phyloP scores from a whole-genome alignment of 1,284 basidiomycete genomes.

The Flammula alnicola region DNA sequence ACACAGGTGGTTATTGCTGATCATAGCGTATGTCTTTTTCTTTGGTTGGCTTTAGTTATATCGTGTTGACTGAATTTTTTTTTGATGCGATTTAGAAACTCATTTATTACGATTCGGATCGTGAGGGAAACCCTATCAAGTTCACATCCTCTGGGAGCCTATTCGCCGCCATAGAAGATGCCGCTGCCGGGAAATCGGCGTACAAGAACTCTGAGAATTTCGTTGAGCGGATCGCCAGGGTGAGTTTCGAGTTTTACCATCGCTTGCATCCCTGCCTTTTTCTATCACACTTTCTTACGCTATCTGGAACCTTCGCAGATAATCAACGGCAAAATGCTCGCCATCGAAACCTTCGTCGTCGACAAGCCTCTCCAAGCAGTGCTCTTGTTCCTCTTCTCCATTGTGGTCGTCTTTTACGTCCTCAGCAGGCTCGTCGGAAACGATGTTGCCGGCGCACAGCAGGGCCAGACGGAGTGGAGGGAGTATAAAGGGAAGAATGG shows the following conservation, averaged over 20 bases:
- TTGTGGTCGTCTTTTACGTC: conserved; percentile 35
- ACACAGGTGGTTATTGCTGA: conserved; percentile 77
- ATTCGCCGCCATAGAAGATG: conserved; percentile 74
- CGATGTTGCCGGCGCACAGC: conserved; percentile 14
- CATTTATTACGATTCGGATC: conserved; percentile 69
- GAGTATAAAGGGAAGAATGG: conserved; percentile 27
- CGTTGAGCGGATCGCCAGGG: conserved; percentile 69
- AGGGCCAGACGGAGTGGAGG: conserved; percentile 12
- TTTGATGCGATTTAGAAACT: conserved; percentile 55
- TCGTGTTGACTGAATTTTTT: not conserved
- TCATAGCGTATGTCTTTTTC: conserved; percentile 63
- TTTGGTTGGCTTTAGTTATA: not conserved
- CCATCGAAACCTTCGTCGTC: conserved; percentile 48
- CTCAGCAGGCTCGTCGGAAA: conserved; percentile 32
- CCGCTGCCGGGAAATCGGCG: conserved; percentile 56
- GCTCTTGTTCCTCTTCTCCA: conserved; percentile 30
- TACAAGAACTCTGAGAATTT: conserved; percentile 73
- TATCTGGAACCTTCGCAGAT: conserved; percentile 42
- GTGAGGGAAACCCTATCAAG: conserved; percentile 53
- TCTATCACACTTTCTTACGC: not conserved
- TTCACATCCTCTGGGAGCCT: conserved; percentile 60
- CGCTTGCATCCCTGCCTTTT: not conserved
- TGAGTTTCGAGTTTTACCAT: too few relatives aligned
- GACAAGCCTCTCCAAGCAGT: conserved; percentile 42
- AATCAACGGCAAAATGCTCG: conserved; percentile 52